Conservation (phyloP, 306 rosid species). For the Cyamopsis tetragonoloba region DNA sequence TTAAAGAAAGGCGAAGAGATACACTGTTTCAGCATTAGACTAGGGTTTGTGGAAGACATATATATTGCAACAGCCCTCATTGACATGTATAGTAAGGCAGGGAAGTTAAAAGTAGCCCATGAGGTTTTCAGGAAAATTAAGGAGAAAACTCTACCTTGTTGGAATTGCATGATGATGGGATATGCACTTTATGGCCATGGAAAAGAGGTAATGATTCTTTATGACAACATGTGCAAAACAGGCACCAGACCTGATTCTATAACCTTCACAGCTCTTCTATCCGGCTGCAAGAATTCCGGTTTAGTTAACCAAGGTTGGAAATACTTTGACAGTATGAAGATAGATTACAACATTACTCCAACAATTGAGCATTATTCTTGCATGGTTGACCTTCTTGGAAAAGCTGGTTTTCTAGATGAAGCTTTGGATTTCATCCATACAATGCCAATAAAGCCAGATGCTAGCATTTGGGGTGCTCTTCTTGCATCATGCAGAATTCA, state of each 20-base stretch:
- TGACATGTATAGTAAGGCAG: constrained; percentile 63
- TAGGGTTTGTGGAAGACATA: constrained; percentile 40
- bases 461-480: constrained; percentile 67
- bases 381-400: constrained; percentile 79
- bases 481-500: constrained; percentile 52
- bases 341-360: constrained; percentile 43
- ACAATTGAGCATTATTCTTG: constrained; percentile 73
- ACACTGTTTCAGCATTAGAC: constrained; percentile 45
- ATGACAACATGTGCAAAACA: constrained; percentile 32
- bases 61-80: constrained; percentile 54
- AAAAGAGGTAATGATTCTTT: constrained; percentile 50
- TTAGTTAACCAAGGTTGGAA: constrained; percentile 68
- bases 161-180: constrained; percentile 84
- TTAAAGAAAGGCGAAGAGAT: constrained; percentile 61
- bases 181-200: constrained; percentile 55
- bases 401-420: constrained; percentile 67
- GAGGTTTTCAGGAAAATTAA: constrained; percentile 47
- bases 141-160: constrained; percentile 58
- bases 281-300: constrained; percentile 72
- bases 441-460: constrained; percentile 57
- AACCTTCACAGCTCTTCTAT: constrained; percentile 62
- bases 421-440: constrained; percentile 58
- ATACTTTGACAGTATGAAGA: constrained; percentile 56
- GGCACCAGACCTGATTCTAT: constrained; percentile 55
- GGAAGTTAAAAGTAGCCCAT: constrained; percentile 42